Evolutionary conservation across 1,284 basidiomycete genomes (phyloP).

Genomic region (Fomitopsis schrenkii): DNA sequence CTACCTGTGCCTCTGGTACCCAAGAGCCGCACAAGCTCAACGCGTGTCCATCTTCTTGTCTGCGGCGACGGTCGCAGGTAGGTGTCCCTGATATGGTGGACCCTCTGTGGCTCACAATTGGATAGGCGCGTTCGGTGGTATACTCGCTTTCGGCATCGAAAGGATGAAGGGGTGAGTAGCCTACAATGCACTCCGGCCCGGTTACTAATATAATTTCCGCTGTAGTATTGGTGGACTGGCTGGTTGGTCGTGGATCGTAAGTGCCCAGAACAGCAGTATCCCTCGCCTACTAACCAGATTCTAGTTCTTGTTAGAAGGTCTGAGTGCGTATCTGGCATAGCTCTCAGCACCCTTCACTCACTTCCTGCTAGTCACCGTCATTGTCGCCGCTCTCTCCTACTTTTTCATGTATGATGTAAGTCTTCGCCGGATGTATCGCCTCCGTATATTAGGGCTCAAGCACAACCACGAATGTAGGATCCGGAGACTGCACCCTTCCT

Average conservation of each 20-base stretch:
- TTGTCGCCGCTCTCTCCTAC: constrained; percentile 32
- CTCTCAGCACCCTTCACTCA: too few relatives aligned
- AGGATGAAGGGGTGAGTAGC: constrained; percentile 4
- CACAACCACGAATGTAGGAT: constrained; percentile 13
- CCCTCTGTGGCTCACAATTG: background rate
- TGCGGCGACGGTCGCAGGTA: constrained; percentile 45
- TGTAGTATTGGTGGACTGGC: constrained; percentile 5
- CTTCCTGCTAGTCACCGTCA: constrained; percentile 28
- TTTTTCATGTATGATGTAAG: constrained; percentile 30
- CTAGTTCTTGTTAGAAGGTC: constrained; percentile 27
- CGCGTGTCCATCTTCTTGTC: constrained; percentile 46
- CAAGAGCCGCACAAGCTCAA: constrained; percentile 9
- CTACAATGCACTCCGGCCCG: background rate
- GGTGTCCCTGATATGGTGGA: background rate
- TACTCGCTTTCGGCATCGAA: constrained; percentile 8
- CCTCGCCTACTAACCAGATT: background rate
- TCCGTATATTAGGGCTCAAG: background rate
- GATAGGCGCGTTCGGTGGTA: constrained; percentile 5
- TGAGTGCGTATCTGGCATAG: background rate
- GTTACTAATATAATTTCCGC: background rate
- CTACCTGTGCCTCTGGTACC: constrained; percentile 38
- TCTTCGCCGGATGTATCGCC: background rate
- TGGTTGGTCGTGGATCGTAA: constrained; percentile 12
- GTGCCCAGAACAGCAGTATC: background rate
- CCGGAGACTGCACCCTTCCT: constrained; percentile 31